Base-by-base conservation (phyloP, 2,329 filamentous ascomycete species). In the Aureobasidium sp. region DNA sequence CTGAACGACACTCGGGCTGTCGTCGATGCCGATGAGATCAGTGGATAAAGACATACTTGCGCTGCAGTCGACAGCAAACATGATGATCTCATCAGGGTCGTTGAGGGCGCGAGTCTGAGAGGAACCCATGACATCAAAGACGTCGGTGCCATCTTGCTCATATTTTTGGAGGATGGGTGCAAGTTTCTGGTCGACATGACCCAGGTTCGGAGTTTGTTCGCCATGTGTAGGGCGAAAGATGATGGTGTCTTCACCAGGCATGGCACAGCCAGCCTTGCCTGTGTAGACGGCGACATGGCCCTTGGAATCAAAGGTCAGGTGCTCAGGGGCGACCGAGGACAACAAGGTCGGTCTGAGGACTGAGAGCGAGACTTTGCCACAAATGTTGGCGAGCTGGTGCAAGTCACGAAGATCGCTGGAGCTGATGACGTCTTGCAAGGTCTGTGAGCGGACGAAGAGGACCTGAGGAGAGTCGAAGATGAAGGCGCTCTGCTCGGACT, bases 61-160 rank as follows among this genome's bases (percentile, higher is more conserved):
- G 45, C 70, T 73, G 25, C 70, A 68, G 62, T 75, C 73, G 2
- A 75, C 72, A 56, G 69, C 72, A 47, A 75, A 69, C 63, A 75
- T 68, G 5, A 73, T 45, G 7, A 74, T 58, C 62, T 76, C 74
- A 25, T 74, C 72, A 17, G 74, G 73, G 15, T 64, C 49, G 12
- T 68, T 67, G 2, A 72, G 39, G 27, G 66, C 67, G 41, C 70
- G 68, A 27, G 70, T 63, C 17, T 65, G 64, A 0, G 67, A 64
- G 17, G 68, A 69, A 5, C 73, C 73, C 34, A 71, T 70, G 1
- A 69, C 64, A 60, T 75, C 73, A 51, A 76, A 75, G 3, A 72
- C 67, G 17, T 68, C 63, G 5, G 72, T 73, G 0, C 73, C 74
- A 56, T 76, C 71, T 20, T 64, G 61, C 9, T 70, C 69, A 5